Evolutionary conservation across 179 eudicot species (phyloP).

Genomic region (Patellifolia procumbens): DNA sequence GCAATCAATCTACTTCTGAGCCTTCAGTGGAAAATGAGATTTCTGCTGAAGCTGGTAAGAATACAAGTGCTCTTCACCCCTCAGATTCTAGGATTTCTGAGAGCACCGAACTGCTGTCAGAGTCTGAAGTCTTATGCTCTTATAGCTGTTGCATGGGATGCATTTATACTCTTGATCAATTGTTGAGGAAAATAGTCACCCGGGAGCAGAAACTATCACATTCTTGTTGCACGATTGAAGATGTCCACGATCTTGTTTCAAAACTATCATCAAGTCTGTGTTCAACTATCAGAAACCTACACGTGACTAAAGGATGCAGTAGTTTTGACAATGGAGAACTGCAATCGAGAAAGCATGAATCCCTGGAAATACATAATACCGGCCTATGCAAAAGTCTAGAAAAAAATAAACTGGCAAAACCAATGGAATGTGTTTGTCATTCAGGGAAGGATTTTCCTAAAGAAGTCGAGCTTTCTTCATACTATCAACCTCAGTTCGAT

Average conservation of each 20-base stretch:
- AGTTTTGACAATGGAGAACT: conserved; percentile 13
- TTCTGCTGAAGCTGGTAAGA: conserved; percentile 21
- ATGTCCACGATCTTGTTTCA: conserved; percentile 63
- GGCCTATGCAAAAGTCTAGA: too few species aligned
- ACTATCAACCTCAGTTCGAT: conserved; percentile 27
- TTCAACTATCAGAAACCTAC: conserved; percentile 52
- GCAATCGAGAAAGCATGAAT: conserved; percentile 22
- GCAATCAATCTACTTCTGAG: conserved; percentile 29
- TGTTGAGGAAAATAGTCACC: conserved; percentile 43
- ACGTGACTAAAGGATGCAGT: conserved; percentile 20
- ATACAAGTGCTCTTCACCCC: conserved; percentile 9
- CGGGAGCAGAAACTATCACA: conserved; percentile 43
- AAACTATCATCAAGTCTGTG: conserved; percentile 59
- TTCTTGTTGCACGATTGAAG: conserved; percentile 58
- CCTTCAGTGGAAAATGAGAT: conserved; percentile 23
- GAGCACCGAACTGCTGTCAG: conserved; percentile 20
- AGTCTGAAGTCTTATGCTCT: conserved; percentile 43
- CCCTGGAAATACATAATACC: conserved; percentile 21
- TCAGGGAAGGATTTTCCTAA: conserved; percentile 23
- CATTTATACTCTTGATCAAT: conserved; percentile 40
- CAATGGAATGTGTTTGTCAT: conserved; percentile 57
- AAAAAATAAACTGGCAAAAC: conserved; percentile 22
- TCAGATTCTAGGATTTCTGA: conserved; percentile 26
- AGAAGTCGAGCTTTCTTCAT: conserved; percentile 23
- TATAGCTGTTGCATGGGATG: conserved; percentile 74